phyloP scores from a whole-genome alignment of 2,329 filamentous ascomycete species.

The Claviceps paspali region DNA sequence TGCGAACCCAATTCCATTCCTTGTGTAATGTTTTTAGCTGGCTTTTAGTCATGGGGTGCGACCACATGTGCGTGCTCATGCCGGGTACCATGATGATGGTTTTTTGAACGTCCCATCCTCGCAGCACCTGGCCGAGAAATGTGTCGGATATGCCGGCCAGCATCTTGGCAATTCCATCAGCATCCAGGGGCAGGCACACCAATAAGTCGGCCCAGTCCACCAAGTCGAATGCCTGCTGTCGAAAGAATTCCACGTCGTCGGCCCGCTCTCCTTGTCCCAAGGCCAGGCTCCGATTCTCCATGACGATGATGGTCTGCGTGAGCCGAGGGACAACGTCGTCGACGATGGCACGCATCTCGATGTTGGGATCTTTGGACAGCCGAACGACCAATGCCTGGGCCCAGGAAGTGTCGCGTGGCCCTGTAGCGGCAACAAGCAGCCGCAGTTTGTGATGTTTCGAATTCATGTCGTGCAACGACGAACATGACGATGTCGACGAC shows the following conservation, averaged over 20 bases:
- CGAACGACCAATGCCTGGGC: conserved; percentile 51
- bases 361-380: conserved; percentile 47
- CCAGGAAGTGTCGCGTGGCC: conserved; percentile 48
- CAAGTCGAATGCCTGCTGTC: conserved; percentile 44
- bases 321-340: conserved; percentile 50
- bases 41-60: conserved; percentile 76
- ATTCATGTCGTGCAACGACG: conserved; percentile 22
- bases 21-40: conserved; percentile 70
- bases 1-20: conserved; percentile 77
- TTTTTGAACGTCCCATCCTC: conserved; percentile 79
- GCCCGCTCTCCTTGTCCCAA: conserved; percentile 18
- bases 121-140: conserved; percentile 62
- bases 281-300: conserved; percentile 35
- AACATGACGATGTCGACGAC: conserved; percentile 17
- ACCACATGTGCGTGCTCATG: conserved; percentile 83
- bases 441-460: conserved; percentile 32
- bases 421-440: conserved; percentile 51
- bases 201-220: conserved; percentile 82
- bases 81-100: conserved; percentile 72
- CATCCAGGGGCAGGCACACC: conserved; percentile 71
- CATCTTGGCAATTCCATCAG: conserved; percentile 77
- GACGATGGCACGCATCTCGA: conserved; percentile 46
- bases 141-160: conserved; percentile 70
- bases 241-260: conserved; percentile 36
- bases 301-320: conserved; percentile 45